Evolutionary conservation across 345 rosid genomes (phyloP).

Genomic region (Euphorbia tirucalli): DNA sequence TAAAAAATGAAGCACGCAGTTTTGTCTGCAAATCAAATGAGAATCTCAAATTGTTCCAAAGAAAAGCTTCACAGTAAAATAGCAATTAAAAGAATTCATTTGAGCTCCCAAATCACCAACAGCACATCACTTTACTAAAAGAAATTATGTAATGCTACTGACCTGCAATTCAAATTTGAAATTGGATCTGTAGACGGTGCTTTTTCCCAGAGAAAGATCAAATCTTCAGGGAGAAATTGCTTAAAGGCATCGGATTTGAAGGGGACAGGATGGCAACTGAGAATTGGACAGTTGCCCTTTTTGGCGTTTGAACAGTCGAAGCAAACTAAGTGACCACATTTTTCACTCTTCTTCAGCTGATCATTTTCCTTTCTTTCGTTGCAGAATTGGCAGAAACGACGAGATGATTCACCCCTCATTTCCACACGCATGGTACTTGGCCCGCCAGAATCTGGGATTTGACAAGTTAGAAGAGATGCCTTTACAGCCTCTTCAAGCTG

Average conservation of each 20-base stretch:
- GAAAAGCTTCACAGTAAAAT: too few species aligned
- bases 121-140: neutral
- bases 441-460: too few species aligned
- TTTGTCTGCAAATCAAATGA: too few species aligned
- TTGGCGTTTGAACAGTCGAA: neutral
- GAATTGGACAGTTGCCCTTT: neutral
- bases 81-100: neutral
- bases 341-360: neutral
- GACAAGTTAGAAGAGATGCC: neutral
- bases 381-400: slow-evolving; percentile 3
- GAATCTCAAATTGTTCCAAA: too few species aligned
- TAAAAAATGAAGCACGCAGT: too few species aligned
- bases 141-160: neutral
- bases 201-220: neutral
- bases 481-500: slow-evolving; percentile 17
- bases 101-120: neutral
- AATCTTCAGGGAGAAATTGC: neutral
- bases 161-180: slow-evolving; percentile 1
- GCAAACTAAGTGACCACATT: slow-evolving; percentile 4
- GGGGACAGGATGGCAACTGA: neutral
- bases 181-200: neutral
- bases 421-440: too few species aligned
- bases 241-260: neutral
- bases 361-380: neutral
- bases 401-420: too few species aligned